phyloP scores from a whole-genome alignment of 2,329 filamentous ascomycete genomes.

The Fusarium chuoi region DNA sequence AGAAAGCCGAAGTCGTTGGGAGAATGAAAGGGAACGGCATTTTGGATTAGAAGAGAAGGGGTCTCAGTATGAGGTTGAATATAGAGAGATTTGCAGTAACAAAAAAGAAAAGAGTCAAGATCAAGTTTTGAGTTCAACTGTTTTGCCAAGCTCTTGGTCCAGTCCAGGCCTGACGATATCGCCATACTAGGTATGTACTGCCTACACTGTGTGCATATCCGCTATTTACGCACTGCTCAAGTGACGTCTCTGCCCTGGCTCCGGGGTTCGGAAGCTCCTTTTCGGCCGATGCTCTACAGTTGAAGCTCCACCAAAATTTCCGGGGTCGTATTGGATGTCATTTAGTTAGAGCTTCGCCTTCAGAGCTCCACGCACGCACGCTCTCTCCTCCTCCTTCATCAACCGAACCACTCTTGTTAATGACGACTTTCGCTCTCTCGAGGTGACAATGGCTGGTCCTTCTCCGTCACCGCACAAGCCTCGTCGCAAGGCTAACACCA shows the following conservation, averaged over 20 bases:
- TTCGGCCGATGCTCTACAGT: conserved; percentile 7
- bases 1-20: conserved; percentile 88
- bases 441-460: conserved; percentile 61
- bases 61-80: background rate
- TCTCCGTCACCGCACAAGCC: conserved; percentile 69
- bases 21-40: conserved; percentile 94
- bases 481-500: conserved; percentile 62
- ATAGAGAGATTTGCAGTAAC: background rate
- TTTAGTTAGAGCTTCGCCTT: conserved; percentile 26
- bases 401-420: conserved; percentile 20
- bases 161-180: conserved; percentile 31
- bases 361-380: conserved; percentile 19
- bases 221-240: background rate
- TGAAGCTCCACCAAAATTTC: conserved; percentile 38
- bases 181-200: conserved; percentile 2
- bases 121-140: conserved; percentile 8
- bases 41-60: conserved; percentile 26
- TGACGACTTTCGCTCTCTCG: conserved; percentile 30
- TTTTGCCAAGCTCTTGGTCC: conserved; percentile 36
- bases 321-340: conserved; percentile 24
- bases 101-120: background rate
- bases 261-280: conserved; percentile 42
- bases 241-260: conserved; percentile 33
- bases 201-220: conserved; percentile 15
- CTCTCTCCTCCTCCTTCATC: conserved; percentile 28